These are phyloP conservation scores for Citrullus mucosospermus DNA, from an alignment of 306 rosid genomes.

Conservation along the genomic window DNA sequence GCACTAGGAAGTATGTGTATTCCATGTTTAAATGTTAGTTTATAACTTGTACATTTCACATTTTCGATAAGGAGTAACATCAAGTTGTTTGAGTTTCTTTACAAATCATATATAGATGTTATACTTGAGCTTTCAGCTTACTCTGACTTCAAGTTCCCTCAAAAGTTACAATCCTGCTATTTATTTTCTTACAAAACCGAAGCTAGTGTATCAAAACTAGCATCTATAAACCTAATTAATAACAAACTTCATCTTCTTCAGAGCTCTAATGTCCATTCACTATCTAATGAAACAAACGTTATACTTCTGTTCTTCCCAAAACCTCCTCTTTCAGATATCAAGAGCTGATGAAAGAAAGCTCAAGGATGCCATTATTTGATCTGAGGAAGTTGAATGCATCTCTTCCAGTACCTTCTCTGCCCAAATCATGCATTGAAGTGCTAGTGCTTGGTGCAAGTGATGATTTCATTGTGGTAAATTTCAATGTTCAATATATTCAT, in stretches of 20 bases:
- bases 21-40: neutral
- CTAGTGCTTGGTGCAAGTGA: slow-evolving; percentile 69
- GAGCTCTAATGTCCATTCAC: neutral
- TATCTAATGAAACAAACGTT: neutral
- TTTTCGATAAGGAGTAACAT: neutral
- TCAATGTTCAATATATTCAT: neutral
- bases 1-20: neutral
- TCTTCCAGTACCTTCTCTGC: slow-evolving; percentile 66
- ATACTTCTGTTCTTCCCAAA: neutral
- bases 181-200: neutral
- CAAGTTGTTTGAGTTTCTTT: neutral
- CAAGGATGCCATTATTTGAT: slow-evolving; percentile 87
- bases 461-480: slow-evolving; percentile 78
- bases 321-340: slow-evolving; percentile 44
- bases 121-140: neutral
- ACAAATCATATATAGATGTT: neutral
- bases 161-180: neutral
- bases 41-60: neutral
- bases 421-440: slow-evolving; percentile 38
- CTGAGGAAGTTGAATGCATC: slow-evolving; percentile 75
- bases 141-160: neutral
- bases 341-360: slow-evolving; percentile 80
- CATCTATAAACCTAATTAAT: neutral
- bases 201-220: neutral
- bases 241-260: neutral